Conservation (phyloP, 371 early-diverging fungal genomes). For the Nosema granulosis region DNA sequence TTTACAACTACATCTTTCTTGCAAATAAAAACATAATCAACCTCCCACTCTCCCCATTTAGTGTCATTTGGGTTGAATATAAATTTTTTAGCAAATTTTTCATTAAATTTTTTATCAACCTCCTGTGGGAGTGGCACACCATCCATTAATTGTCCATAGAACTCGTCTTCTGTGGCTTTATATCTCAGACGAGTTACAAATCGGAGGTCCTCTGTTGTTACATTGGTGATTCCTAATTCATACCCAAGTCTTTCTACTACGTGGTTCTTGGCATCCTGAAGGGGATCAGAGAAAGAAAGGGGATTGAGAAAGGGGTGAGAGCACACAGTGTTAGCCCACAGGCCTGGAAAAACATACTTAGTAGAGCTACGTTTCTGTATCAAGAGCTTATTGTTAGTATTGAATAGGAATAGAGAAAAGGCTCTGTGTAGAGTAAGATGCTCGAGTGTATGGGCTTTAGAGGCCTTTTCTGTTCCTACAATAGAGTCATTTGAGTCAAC, state of each 20-base stretch:
- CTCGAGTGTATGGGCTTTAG: not conserved
- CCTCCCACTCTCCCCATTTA: slow-evolving; percentile 32
- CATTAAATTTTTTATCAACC: not conserved
- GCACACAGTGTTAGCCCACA: slow-evolving; percentile 49
- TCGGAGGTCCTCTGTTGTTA: slow-evolving; percentile 16
- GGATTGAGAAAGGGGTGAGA: slow-evolving; percentile 42
- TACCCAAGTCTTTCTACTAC: slow-evolving; percentile 22
- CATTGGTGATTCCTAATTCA: slow-evolving; percentile 27
- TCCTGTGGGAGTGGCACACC: slow-evolving; percentile 14
- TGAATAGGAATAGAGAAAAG: slow-evolving; percentile 43
- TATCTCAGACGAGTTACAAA: slow-evolving; percentile 36
- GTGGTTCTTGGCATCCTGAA: slow-evolving; percentile 35
- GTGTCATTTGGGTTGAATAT: not conserved
- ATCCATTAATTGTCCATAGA: slow-evolving; percentile 10
- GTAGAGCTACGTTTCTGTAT: slow-evolving; percentile 21
- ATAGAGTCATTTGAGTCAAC: slow-evolving; percentile 39
- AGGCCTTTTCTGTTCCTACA: slow-evolving; percentile 40
- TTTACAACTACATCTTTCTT: not conserved
- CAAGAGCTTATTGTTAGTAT: slow-evolving; percentile 18
- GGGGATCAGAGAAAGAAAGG: slow-evolving; percentile 26
- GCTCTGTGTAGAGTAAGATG: slow-evolving; percentile 29
- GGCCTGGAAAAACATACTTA: slow-evolving; percentile 41
- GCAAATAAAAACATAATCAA: slow-evolving; percentile 40
- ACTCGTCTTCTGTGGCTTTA: slow-evolving; percentile 16
- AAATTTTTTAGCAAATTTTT: not conserved